A percentile compares a stretch with the other conserved stretches of the same genome.
These are phyloP conservation scores for Orbilia brochopaga DNA, from an alignment of 2,329 filamentous ascomycete species.

Conservation along the genomic window DNA sequence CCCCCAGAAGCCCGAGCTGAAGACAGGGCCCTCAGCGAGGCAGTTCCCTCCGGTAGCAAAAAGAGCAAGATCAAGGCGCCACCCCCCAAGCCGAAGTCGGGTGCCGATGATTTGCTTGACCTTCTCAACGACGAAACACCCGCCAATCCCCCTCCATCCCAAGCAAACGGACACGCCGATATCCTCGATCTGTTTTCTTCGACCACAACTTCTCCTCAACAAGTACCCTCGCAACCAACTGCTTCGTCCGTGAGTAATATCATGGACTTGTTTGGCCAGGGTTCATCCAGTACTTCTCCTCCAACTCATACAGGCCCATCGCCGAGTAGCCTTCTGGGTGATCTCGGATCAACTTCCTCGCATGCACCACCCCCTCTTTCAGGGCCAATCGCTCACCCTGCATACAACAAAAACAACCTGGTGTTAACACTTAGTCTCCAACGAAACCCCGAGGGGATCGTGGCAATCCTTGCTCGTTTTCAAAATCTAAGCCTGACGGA, in stretches of 20 bases:
- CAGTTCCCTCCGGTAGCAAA: constrained; percentile 65
- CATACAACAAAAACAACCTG: constrained; percentile 86
- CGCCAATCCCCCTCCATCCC: constrained; percentile 56
- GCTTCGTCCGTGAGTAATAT: constrained; percentile 65
- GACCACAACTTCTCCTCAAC: constrained; percentile 46
- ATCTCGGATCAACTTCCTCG: constrained; percentile 65
- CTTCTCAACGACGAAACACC: constrained; percentile 39
- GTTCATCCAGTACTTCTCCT: constrained; percentile 59
- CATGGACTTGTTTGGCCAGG: constrained; percentile 80
- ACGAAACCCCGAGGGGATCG: constrained; percentile 75
- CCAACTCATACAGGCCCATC: constrained; percentile 61
- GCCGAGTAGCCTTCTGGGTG: constrained; percentile 61
- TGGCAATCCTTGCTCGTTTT: constrained; percentile 85
- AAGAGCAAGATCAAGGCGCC: constrained; percentile 67
- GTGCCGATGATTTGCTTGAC: constrained; percentile 58
- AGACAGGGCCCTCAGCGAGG: constrained; percentile 84
- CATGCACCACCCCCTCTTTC: constrained; percentile 59
- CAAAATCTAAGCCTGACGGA: constrained; percentile 73
- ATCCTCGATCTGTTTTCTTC: constrained; percentile 38
- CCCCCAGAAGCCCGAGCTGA: constrained; percentile 96
- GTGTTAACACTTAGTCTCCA: constrained; percentile 82
- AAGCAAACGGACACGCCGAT: constrained; percentile 68
- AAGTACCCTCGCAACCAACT: constrained; percentile 57
- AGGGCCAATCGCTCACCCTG: constrained; percentile 67
- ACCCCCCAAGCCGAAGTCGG: constrained; percentile 52